Conservation (phyloP, 2,329 filamentous ascomycete species). For the Cercospora canescens region DNA sequence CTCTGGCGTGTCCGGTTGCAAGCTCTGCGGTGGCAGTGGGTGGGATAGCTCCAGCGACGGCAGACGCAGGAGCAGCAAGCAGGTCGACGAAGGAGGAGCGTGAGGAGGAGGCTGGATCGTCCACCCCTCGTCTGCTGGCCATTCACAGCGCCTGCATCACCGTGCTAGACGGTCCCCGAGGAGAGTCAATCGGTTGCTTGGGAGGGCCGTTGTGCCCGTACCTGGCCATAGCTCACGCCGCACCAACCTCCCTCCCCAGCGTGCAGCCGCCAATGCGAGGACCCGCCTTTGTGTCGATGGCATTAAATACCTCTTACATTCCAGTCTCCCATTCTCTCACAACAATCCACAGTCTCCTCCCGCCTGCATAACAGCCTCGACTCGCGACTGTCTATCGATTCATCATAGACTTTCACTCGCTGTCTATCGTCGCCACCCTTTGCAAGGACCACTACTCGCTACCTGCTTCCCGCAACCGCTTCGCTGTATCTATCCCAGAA, state of each 20-base stretch:
- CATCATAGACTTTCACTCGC: slow-evolving; percentile 32
- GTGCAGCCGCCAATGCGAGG: slow-evolving; percentile 14
- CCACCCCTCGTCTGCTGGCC: background rate
- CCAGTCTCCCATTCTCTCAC: slow-evolving; percentile 19
- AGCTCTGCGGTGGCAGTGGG: background rate
- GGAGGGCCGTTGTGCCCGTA: slow-evolving; percentile 11
- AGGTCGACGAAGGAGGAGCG: background rate
- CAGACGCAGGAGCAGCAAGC: background rate
- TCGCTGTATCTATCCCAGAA: slow-evolving; percentile 28
- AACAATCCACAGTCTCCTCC: slow-evolving; percentile 23
- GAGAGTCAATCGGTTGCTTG: slow-evolving; percentile 18
- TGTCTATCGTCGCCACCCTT: slow-evolving; percentile 25
- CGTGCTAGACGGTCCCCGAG: slow-evolving; percentile 5
- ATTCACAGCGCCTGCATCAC: slow-evolving; percentile 4
- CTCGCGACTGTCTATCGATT: slow-evolving; percentile 24
- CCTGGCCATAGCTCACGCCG: slow-evolving; percentile 11
- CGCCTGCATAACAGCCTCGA: slow-evolving; percentile 18
- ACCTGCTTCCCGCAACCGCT: slow-evolving; percentile 15
- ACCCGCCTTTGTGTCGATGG: slow-evolving; percentile 10
- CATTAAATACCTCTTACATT: slow-evolving; percentile 28
- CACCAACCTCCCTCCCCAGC: slow-evolving; percentile 19
- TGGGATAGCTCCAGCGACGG: background rate
- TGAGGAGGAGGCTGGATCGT: background rate
- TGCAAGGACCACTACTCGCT: slow-evolving; percentile 22
- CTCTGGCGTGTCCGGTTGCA: background rate